Base-by-base conservation (phyloP, 495 filamentous ascomycete species). In the Usnea hakonensis region DNA sequence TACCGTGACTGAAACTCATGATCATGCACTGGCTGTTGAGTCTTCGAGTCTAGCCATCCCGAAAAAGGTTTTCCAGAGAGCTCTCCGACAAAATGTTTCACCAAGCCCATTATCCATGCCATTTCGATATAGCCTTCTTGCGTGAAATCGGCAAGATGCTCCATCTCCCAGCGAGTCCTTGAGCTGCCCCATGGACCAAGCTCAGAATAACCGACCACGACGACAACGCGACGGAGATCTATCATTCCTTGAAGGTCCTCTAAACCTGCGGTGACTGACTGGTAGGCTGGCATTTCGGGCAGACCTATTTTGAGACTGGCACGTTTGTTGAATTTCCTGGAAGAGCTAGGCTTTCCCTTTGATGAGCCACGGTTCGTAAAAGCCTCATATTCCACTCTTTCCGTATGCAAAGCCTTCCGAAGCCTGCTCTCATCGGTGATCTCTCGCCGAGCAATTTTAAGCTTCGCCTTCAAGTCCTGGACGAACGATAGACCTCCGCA, bases 111-210 rank as follows among this genome's bases (percentile, higher is more conserved):
- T 2, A 71, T 64, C 68, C 65, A 69, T 0, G 69, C 65, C 35
- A 71, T 58, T 41, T 71, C 69, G 36, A 69, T 53, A 32, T 32
- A 69, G 36, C 67, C 67, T 21, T 63, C 53, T 2, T 61, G 30
- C 2, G 67, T 58, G 16, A 71, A 56, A 11, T 64, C 30, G 2
- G 59, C 65, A 54, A 38, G 7, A 17, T 16, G 10, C 32, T 71
- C 69, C 63, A 71, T 68, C 23, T 71, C 64, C 69, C 69, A 71
- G 35, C 69, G 40, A 5, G 69, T 71, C 1, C 68, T 55, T 14
- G 69, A 41, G 44, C 56, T 70, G 3, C 69, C 68, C 46, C 53
- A 68, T 7, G 69, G 69, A 30, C 65, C 65, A 5, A 71, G 17
- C 33, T 71, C 69, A 3, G 68, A 21, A 57, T 63, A 71, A 13